Percentiles rank a stretch among this genome's conserved stretches.
Evolutionary conservation across 805 yeast genomes (phyloP).

Genomic region (Kregervanrija pseudodelftensis): DNA sequence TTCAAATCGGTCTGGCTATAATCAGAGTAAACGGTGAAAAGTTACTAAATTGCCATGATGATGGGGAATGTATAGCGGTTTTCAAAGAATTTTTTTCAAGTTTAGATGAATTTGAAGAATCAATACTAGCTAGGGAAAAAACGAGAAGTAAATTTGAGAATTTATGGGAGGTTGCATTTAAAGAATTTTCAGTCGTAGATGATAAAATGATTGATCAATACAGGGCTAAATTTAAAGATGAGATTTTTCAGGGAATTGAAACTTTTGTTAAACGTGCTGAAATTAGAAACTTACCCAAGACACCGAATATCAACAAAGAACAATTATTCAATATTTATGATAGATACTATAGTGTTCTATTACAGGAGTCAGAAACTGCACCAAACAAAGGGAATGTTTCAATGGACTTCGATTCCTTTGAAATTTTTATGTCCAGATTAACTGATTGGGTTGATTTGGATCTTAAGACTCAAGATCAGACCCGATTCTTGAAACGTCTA

Average conservation of each 20-base stretch:
- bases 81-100: conserved; percentile 75
- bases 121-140: conserved; percentile 55
- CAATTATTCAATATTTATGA: conserved; percentile 75
- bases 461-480: conserved; percentile 25
- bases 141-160: conserved; percentile 82
- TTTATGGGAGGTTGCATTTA: conserved; percentile 83
- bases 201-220: conserved; percentile 66
- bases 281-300: conserved; percentile 74
- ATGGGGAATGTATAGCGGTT: conserved; percentile 83
- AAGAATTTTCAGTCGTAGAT: conserved; percentile 76
- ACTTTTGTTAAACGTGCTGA: conserved; percentile 89
- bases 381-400: conserved; percentile 59
- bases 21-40: conserved; percentile 82
- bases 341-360: conserved; percentile 66
- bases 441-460: conserved; percentile 64
- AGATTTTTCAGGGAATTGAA: conserved; percentile 81
- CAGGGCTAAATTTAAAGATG: conserved; percentile 63
- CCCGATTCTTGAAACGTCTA: conserved; percentile 52
- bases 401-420: conserved; percentile 70
- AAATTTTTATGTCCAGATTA: conserved; percentile 66
- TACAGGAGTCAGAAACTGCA: conserved; percentile 51
- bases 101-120: conserved; percentile 70
- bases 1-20: conserved; percentile 92
- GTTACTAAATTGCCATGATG: conserved; percentile 74
- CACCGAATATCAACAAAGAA: conserved; percentile 48